Evolutionary conservation across 179 eudicot genomes (phyloP).

Genomic region (Spinacia oleracea): DNA sequence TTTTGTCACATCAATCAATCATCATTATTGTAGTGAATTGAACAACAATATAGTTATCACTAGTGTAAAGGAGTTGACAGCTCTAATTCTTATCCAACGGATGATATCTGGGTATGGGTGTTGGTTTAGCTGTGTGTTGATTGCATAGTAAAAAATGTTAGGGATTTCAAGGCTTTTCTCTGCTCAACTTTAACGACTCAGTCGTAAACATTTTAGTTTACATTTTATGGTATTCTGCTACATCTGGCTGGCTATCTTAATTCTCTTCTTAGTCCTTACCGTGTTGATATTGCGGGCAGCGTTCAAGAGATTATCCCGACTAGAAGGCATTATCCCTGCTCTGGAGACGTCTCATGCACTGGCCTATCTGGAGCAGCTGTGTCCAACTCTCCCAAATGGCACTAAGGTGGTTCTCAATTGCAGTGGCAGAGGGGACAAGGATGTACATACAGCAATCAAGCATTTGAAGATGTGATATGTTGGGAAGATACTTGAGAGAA

Average conservation of each 20-base stretch:
- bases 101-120: not conserved
- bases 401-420: slow-evolving; percentile 81
- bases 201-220: not conserved
- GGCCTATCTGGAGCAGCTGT: slow-evolving; percentile 77
- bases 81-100: not conserved
- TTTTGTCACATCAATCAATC: not conserved
- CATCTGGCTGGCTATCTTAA: not conserved
- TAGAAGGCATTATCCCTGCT: slow-evolving; percentile 97
- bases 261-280: not conserved
- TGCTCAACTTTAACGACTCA: not conserved
- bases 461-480: slow-evolving; percentile 45
- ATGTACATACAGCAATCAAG: slow-evolving; percentile 85
- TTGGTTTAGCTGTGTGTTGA: not conserved
- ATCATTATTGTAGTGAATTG: not conserved
- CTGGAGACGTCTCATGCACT: slow-evolving; percentile 95
- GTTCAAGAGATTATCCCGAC: slow-evolving; percentile 72
- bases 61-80: not conserved
- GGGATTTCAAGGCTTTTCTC: not conserved
- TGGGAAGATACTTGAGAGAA: not conserved
- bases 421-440: slow-evolving; percentile 97
- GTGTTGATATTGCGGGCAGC: slow-evolving; percentile 37
- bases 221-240: not conserved
- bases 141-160: not conserved
- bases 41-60: not conserved
- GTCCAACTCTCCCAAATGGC: slow-evolving; percentile 80